Base-by-base conservation (phyloP, 441 rosid species). In the Brassica hybrid region DNA sequence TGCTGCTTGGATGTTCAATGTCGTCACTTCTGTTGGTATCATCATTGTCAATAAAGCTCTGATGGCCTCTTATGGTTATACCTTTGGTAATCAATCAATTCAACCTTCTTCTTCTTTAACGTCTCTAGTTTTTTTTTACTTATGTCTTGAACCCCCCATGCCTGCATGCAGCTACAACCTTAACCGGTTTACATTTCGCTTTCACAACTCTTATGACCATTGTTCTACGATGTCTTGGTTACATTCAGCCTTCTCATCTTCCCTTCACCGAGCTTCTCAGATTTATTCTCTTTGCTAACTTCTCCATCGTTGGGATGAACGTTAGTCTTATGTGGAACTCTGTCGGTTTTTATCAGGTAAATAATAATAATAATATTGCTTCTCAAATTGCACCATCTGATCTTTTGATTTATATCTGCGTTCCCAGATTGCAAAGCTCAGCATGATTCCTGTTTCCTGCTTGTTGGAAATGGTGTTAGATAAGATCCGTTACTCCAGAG, bases 1-100 rank as follows among this genome's bases (percentile, higher is more conserved):
- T 11, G 92, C 89, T 80, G 91, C 93, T 21, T 90, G 95, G 95
- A 90, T 86, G 91, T 90, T 90, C 87, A 90, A 90, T 84, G 86
- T 90, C 21, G 95, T 88, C 75, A 88, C 94, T 67, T 90, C 92
- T 77, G 94, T 90, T 77, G 92, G 92, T 71, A 85, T 90, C 71
- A 90, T 90, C 73, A 88, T 90, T 21, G 91, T 90, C 77, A 90
- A 88, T 84, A 90, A 88, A 84, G 92, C 91, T 16, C 75, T 90
- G 71, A 90, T 90, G 95, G 92, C 94, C 23, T 86, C 90, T 43
- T 90, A 90, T 86, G 95, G 91, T 73, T 90, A 85, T 79, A 90
- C 89, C 83, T 88, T 90, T 70, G 94, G 94, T 90, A 85, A 21
- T 21, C 23, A 19, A 19, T 19, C 21, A 21, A 21, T 21, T 21